A percentile compares a stretch with the other conserved stretches of the same genome.
Evolutionary conservation across 2,329 filamentous ascomycete species (phyloP).

Genomic region (Diaporthe velutina): DNA sequence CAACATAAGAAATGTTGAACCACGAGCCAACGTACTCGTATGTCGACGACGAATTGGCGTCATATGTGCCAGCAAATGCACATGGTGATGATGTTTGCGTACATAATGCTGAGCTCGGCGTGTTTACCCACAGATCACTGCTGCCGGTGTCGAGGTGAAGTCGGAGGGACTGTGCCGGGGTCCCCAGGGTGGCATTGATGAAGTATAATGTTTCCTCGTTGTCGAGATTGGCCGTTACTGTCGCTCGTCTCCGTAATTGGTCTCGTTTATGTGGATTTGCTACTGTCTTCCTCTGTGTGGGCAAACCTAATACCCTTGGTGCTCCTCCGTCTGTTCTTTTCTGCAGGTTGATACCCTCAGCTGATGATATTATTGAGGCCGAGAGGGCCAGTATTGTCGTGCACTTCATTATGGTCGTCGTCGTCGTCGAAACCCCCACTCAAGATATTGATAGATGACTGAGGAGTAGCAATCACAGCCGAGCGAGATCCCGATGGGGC

Average conservation of each 20-base stretch:
- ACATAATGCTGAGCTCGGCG: constrained; percentile 72
- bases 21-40: constrained; percentile 79
- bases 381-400: constrained; percentile 47
- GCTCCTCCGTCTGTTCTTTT: constrained; percentile 47
- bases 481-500: constrained; percentile 10
- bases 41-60: constrained; percentile 79
- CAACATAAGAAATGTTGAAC: constrained; percentile 91
- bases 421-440: neutral
- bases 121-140: constrained; percentile 80
- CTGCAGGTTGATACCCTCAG: constrained; percentile 47
- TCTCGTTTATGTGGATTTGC: constrained; percentile 59
- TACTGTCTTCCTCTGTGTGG: constrained; percentile 56
- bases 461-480: neutral
- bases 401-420: constrained; percentile 52
- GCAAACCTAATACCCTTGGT: constrained; percentile 61
- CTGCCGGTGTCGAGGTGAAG: constrained; percentile 78
- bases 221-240: constrained; percentile 61
- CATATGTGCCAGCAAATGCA: constrained; percentile 73
- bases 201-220: constrained; percentile 76
- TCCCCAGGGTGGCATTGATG: constrained; percentile 73
- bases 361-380: constrained; percentile 46
- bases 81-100: constrained; percentile 63
- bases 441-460: neutral
- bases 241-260: constrained; percentile 59
- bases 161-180: constrained; percentile 68